Conservation (phyloP, 2,329 filamentous ascomycete genomes). For the Nothomitra cinnamomea region DNA sequence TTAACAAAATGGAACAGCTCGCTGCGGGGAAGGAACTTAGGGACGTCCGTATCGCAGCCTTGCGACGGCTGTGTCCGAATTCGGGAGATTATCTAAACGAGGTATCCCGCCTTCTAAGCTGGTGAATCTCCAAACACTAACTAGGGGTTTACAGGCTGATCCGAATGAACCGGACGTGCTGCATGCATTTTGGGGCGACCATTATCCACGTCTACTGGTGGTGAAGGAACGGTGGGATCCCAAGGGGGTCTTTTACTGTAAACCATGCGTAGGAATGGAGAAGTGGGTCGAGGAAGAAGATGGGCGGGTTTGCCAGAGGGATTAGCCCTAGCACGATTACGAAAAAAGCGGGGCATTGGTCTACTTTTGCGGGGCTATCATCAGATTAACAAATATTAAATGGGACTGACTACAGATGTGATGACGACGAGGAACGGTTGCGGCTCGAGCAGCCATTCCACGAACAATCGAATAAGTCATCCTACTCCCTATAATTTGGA, state of each 20-base stretch:
- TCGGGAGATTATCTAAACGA: constrained; percentile 27
- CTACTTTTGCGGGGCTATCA: too few relatives aligned
- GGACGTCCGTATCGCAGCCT: constrained; percentile 21
- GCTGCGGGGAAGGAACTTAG: constrained; percentile 18
- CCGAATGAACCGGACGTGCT: constrained; percentile 25
- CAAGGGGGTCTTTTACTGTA: background rate
- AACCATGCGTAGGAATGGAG: background rate
- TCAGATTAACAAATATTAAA: too few relatives aligned
- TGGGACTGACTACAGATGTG: too few relatives aligned
- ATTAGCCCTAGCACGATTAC: too few relatives aligned
- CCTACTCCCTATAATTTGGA: too few relatives aligned
- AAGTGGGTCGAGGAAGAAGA: background rate
- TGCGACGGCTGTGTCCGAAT: constrained; percentile 23
- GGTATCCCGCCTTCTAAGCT: constrained; percentile 3
- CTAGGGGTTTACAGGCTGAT: constrained; percentile 14
- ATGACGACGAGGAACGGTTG: too few relatives aligned
- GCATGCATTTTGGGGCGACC: constrained; percentile 25
- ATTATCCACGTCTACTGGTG: constrained; percentile 20
- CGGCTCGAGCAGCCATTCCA: too few relatives aligned
- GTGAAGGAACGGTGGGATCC: constrained; percentile 26
- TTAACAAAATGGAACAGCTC: background rate
- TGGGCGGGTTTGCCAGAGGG: too few relatives aligned
- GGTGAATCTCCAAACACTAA: background rate
- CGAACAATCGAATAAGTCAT: too few relatives aligned
- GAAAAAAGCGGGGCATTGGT: too few relatives aligned